Evolutionary conservation across 495 filamentous ascomycete species (phyloP).

Genomic region (Chaetomidium leptoderma): DNA sequence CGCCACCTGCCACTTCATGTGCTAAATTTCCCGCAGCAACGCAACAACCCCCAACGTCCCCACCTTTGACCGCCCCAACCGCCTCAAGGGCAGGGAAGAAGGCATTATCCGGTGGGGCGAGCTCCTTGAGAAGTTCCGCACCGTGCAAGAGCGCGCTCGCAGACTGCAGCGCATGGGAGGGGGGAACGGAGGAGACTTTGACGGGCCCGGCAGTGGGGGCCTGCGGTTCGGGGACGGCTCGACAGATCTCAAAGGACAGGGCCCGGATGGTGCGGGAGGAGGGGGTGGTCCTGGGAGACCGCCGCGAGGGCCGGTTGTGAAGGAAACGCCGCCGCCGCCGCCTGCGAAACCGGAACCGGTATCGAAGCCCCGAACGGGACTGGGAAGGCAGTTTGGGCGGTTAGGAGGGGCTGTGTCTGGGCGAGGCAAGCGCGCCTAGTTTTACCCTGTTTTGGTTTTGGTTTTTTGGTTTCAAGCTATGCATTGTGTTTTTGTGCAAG

Average conservation of each 20-base stretch:
- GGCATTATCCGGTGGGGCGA: constrained; percentile 85
- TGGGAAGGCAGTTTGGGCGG: constrained; percentile 65
- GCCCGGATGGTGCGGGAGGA: constrained; percentile 21
- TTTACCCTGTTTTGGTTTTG: constrained; percentile 3
- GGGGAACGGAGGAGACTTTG: constrained; percentile 23
- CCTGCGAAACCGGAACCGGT: constrained; percentile 33
- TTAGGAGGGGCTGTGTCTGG: constrained; percentile 63
- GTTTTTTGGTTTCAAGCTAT: constrained; percentile 8
- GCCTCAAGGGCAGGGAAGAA: constrained; percentile 80
- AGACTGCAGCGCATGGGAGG: constrained; percentile 42
- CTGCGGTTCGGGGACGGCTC: constrained; percentile 44
- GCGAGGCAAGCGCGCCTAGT: constrained; percentile 45
- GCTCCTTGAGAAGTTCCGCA: constrained; percentile 91
- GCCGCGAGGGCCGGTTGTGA: neutral
- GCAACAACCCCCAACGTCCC: constrained; percentile 44
- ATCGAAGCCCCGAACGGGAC: constrained; percentile 57
- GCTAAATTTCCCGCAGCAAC: constrained; percentile 37
- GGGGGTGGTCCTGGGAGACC: constrained; percentile 1
- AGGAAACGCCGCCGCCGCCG: constrained; percentile 12
- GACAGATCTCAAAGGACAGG: constrained; percentile 39
- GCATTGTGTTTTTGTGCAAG: constrained; percentile 1
- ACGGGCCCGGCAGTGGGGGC: constrained; percentile 40
- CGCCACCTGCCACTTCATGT: neutral
- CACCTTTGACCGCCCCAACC: constrained; percentile 71
- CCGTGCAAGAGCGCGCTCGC: constrained; percentile 75